phyloP scores from a whole-genome alignment of 768 basidiomycete species.

The Mycena polygramma region DNA sequence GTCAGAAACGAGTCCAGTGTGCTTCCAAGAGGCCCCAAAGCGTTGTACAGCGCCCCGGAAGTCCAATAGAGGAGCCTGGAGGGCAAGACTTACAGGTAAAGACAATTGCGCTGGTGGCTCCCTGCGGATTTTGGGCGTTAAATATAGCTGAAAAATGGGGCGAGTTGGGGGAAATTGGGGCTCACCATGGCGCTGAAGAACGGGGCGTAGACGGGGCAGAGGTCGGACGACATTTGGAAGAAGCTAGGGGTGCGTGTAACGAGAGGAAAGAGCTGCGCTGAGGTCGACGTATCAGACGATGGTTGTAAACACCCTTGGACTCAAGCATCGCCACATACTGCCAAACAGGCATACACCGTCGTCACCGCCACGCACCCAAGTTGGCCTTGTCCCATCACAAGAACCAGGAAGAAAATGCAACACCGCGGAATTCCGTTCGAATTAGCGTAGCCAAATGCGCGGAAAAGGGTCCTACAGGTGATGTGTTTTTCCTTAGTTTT shows the following conservation, averaged over 20 bases:
- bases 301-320: not conserved
- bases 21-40: not conserved
- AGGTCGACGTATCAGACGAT: slow-evolving; percentile 11
- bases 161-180: slow-evolving; percentile 22
- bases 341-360: not conserved
- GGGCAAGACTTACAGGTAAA: slow-evolving; percentile 86
- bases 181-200: slow-evolving; percentile 98
- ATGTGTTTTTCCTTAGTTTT: no score
- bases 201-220: slow-evolving; percentile 95
- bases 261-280: slow-evolving; percentile 6
- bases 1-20: not conserved
- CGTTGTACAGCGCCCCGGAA: not conserved
- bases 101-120: slow-evolving; percentile 96
- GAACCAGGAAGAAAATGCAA: no score
- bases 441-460: no score
- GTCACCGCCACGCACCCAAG: no score
- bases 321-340: not conserved
- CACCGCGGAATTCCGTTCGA: no score
- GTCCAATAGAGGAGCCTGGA: not conserved
- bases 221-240: slow-evolving; percentile 58
- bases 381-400: no score
- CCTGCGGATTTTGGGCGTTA: slow-evolving; percentile 59
- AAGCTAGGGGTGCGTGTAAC: not conserved
- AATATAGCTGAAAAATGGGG: not conserved
- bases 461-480: no score